These are phyloP conservation scores for Thuja plicata DNA, from an alignment of 83 land plant species.

Conservation along the genomic window DNA sequence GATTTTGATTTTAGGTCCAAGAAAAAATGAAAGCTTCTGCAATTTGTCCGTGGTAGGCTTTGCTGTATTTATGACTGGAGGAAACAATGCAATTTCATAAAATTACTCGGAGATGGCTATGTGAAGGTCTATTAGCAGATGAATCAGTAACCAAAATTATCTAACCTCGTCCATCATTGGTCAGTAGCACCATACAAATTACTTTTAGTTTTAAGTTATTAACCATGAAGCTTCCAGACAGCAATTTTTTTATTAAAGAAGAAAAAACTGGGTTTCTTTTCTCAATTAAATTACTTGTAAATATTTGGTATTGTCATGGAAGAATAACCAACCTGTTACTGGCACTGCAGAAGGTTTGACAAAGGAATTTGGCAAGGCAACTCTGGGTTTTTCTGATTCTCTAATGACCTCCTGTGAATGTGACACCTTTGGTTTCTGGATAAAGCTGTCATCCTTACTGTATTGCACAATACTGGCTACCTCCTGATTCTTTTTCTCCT, in stretches of 20 bases:
- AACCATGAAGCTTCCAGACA: not conserved
- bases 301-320: not conserved
- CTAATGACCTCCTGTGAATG: conserved; percentile 19
- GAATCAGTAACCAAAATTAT: not conserved
- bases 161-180: not conserved
- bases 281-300: not conserved
- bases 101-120: not conserved
- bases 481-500: conserved; percentile 19
- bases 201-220: not conserved
- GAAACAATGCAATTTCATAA: not conserved
- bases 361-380: not conserved
- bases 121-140: not conserved
- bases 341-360: not conserved
- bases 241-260: no score
- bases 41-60: not conserved
- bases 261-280: not conserved
- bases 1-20: not conserved
- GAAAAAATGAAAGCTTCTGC: not conserved
- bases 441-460: conserved; percentile 47
- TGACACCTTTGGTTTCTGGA: conserved; percentile 28
- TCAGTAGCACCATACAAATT: not conserved
- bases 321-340: not conserved
- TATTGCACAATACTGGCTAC: conserved; percentile 11
- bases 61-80: not conserved
- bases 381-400: conserved; percentile 6